Conservation (phyloP, 2,329 filamentous ascomycete species). For the Hypoxylon sp. region DNA sequence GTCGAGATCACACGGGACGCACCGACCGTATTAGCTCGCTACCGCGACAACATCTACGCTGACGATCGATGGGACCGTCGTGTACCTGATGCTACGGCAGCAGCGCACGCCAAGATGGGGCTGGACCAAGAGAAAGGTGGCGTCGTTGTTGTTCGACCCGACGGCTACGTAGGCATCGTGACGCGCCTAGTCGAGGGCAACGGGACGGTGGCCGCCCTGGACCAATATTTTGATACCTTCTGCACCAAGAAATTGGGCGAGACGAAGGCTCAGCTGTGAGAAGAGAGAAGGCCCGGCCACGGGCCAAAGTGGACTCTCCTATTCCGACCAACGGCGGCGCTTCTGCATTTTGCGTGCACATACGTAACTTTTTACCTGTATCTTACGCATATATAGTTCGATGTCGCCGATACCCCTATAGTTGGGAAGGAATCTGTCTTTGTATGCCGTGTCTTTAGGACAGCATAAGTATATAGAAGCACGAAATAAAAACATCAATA, state of each 20-base stretch:
- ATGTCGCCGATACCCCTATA: slow-evolving; percentile 2
- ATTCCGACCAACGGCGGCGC: neutral
- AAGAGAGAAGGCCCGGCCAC: too few relatives aligned
- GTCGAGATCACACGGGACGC: slow-evolving; percentile 77
- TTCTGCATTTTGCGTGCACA: neutral
- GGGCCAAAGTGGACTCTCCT: too few relatives aligned
- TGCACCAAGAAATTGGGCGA: slow-evolving; percentile 65
- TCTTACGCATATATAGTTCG: neutral
- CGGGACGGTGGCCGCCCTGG: slow-evolving; percentile 81
- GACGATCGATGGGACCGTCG: slow-evolving; percentile 80
- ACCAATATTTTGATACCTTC: slow-evolving; percentile 82
- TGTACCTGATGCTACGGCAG: slow-evolving; percentile 72
- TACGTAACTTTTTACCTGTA: neutral
- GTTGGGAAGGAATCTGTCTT: neutral
- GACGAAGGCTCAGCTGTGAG: slow-evolving; percentile 49
- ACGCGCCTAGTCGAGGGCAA: slow-evolving; percentile 76
- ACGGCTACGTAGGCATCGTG: slow-evolving; percentile 85
- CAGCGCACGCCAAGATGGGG: slow-evolving; percentile 89
- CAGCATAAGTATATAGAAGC: neutral
- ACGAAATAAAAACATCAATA: neutral
- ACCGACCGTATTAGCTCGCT: slow-evolving; percentile 74
- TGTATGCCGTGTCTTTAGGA: neutral
- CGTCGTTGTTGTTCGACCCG: slow-evolving; percentile 83
- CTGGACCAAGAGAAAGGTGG: slow-evolving; percentile 76
- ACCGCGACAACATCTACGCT: slow-evolving; percentile 84